Base-by-base conservation (phyloP, 208 protist genomes). In the Acanthamoeba royreba region DNA sequence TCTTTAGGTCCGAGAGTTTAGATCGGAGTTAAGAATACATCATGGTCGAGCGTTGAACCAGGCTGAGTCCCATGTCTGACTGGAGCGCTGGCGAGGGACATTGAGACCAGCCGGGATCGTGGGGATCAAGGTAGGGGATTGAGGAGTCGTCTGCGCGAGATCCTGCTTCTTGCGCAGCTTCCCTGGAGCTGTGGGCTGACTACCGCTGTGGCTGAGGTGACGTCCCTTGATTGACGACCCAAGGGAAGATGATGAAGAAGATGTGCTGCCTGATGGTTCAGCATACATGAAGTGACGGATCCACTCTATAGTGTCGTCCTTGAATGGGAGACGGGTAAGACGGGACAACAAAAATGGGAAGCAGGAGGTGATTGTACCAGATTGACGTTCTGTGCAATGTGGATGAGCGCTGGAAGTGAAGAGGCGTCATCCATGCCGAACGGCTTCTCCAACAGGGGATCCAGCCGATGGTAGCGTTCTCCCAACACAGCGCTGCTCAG, bases 281-380 rank as follows among this genome's bases (percentile, higher is more conserved):
- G 40, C 74, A 35, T 87, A 87, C 19, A 87, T 61, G 49, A 58
- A 11, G 31, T 87, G 42, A 9, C 43, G 22, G 0, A 87, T 87
- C 79, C 79, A 87, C 43, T 87, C 79, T n/a, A 87, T 87, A 9
- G 79, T 55, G 43, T 87, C 79, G 0, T 87, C 79, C 79, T 87
- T 15, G 15, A 42, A 2, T 13, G 13, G 35, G 19, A 11, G 31
- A 55, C 28, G 79, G 4, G 11, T 28, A 31, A n/a, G 5, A 40
- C 13, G 25, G 72, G 72, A 4, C 43, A 55, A 38, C 42, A 8
- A 25, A 2, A 2, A 35, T 3, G 72, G 35, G 5, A 25, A 15
- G 66, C 33, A 4, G 22, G 8, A n/a, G 8, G 28, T n/a, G 46
- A 15, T 8, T 2, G 43, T 55, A 87, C 79, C 28, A 87, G 79